Evolutionary conservation across 2,329 filamentous ascomycete species (phyloP).

Genomic region (Fusarium domesticum): DNA sequence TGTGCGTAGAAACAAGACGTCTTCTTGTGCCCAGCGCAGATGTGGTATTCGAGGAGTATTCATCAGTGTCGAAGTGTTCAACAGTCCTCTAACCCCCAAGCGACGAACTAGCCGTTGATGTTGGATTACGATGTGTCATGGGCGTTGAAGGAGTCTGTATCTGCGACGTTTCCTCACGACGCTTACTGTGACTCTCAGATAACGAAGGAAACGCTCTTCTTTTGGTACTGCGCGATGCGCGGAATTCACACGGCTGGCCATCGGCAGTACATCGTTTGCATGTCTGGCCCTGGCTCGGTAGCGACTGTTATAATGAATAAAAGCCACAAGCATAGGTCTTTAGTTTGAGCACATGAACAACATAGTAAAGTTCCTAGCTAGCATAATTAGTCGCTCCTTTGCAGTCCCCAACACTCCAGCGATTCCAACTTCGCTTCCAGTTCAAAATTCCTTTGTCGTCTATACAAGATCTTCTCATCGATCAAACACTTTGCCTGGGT

Average conservation of each 20-base stretch:
- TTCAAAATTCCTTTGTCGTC: no score
- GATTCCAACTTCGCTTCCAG: no score
- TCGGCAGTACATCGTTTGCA: not conserved
- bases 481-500: constrained; percentile 68
- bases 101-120: not conserved
- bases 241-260: not conserved
- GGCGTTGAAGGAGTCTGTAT: not conserved
- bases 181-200: not conserved
- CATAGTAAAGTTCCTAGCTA: constrained; percentile 11
- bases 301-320: no score
- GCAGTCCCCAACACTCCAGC: no score
- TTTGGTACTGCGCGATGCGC: not conserved
- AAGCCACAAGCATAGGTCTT: no score
- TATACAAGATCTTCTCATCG: constrained; percentile 21
- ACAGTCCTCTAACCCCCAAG: not conserved
- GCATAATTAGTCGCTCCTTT: constrained; percentile 1
- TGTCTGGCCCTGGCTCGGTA: not conserved
- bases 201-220: not conserved
- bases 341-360: no score
- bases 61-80: not conserved
- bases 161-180: not conserved
- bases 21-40: constrained; percentile 6
- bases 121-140: not conserved
- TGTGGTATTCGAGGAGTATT: not conserved
- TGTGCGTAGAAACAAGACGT: constrained; percentile 13